A percentile compares a stretch with the other conserved stretches of the same genome.
phyloP scores from a whole-genome alignment of 1,284 basidiomycete species.

The Trichosporon sp. region DNA sequence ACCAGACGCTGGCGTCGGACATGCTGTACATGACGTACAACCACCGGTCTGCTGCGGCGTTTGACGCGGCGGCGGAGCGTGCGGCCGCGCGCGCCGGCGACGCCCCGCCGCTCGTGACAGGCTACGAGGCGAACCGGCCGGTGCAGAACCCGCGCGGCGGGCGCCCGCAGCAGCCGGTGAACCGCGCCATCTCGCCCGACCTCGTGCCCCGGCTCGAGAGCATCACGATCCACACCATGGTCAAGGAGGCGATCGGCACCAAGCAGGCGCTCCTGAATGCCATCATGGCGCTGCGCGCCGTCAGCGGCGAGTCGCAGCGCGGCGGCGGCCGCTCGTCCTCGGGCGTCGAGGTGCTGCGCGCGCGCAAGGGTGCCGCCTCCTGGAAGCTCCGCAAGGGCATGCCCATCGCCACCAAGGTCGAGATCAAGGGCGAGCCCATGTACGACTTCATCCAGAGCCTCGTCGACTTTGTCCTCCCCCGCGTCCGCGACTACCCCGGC shows the following conservation, averaged over 20 bases:
- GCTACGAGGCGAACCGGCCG: conserved; percentile 50
- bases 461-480: conserved; percentile 89
- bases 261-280: conserved; percentile 74
- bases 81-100: conserved; percentile 8
- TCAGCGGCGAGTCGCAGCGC: conserved; percentile 73
- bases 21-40: conserved; percentile 94
- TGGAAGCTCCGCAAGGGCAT: conserved; percentile 79
- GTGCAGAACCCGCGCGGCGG: conserved; percentile 41
- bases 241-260: conserved; percentile 71
- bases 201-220: conserved; percentile 73
- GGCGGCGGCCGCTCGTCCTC: conserved; percentile 64
- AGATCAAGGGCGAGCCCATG: conserved; percentile 82
- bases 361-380: conserved; percentile 73
- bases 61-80: conserved; percentile 10
- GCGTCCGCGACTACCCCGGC: conserved; percentile 84
- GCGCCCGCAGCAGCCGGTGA: conserved; percentile 41
- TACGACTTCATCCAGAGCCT: conserved; percentile 87
- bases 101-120: conserved; percentile 33
- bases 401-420: conserved; percentile 83
- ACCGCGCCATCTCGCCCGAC: conserved; percentile 57
- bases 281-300: conserved; percentile 79
- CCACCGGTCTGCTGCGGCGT: conserved; percentile 54
- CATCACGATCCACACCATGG: conserved; percentile 78
- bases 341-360: conserved; percentile 76
- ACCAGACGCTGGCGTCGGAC: conserved; percentile 74